Evolutionary conservation across 805 yeast genomes (phyloP).

Genomic region (Yarrowia sp.): DNA sequence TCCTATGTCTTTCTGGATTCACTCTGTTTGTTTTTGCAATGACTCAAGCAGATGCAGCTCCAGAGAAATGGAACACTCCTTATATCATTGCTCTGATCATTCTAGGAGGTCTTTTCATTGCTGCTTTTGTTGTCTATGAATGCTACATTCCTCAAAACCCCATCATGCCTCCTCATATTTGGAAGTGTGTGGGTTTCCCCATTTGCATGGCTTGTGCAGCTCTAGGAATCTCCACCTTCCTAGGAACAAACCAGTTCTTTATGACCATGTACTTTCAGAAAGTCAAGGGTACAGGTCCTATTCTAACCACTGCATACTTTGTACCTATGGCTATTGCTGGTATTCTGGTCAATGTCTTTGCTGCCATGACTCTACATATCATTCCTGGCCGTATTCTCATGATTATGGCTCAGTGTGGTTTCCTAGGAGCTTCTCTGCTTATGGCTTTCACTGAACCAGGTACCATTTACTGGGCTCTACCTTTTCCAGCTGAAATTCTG

Average conservation of each 20-base stretch:
- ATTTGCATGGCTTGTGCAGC: slow-evolving; percentile 43
- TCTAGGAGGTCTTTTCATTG: slow-evolving; percentile 42
- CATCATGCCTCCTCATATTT: slow-evolving; percentile 49
- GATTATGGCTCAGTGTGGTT: slow-evolving; percentile 41
- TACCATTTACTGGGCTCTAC: slow-evolving; percentile 46
- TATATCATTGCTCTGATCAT: slow-evolving; percentile 48
- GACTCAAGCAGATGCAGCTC: slow-evolving; percentile 45
- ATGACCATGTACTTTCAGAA: slow-evolving; percentile 47
- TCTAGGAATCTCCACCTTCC: slow-evolving; percentile 47
- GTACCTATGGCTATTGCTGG: slow-evolving; percentile 48
- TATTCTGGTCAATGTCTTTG: slow-evolving; percentile 45
- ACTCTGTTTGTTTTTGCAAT: slow-evolving; percentile 46
- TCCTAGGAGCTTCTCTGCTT: slow-evolving; percentile 41
- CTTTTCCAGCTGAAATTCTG: slow-evolving; percentile 46
- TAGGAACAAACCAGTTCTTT: slow-evolving; percentile 44
- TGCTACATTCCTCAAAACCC: slow-evolving; percentile 44
- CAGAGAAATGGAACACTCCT: slow-evolving; percentile 47
- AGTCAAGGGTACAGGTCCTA: slow-evolving; percentile 42
- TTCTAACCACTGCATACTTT: slow-evolving; percentile 47
- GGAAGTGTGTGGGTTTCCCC: slow-evolving; percentile 44
- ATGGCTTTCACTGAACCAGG: slow-evolving; percentile 45
- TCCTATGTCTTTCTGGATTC: slow-evolving; percentile 44
- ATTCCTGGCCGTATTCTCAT: slow-evolving; percentile 46
- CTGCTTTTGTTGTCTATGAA: slow-evolving; percentile 43
- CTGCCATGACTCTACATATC: slow-evolving; percentile 47